Percentiles rank a stretch among this genome's conserved stretches.
Conservation (phyloP, 1,284 basidiomycete species). For the Vanrija pseudolonga region DNA sequence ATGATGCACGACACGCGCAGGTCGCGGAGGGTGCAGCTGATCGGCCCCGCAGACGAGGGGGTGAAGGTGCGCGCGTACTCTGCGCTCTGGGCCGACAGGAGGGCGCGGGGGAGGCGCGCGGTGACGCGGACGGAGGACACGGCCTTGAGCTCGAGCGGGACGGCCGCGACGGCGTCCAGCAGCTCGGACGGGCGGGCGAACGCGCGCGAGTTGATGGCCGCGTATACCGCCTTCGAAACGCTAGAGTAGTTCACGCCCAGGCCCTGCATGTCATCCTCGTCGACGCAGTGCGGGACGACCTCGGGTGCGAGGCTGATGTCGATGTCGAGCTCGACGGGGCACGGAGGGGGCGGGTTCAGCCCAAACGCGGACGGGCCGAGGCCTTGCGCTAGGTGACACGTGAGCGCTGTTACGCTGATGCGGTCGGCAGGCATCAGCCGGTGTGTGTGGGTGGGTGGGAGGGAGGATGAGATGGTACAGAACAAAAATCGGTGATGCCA, state of each 20-base stretch:
- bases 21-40: constrained; percentile 49
- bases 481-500: background rate
- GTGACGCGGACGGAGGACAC: constrained; percentile 23
- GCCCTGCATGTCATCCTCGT: constrained; percentile 37
- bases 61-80: constrained; percentile 17
- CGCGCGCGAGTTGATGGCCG: constrained; percentile 3
- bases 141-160: constrained; percentile 22
- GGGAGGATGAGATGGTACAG: constrained; percentile 1
- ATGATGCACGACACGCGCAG: constrained; percentile 62
- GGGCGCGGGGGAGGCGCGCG: constrained; percentile 31
- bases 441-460: background rate
- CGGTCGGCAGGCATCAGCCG: constrained; percentile 21
- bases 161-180: constrained; percentile 17
- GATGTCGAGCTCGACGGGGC: constrained; percentile 36
- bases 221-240: constrained; percentile 40
- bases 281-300: constrained; percentile 31
- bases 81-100: constrained; percentile 30
- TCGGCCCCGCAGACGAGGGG: background rate
- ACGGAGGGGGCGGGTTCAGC: constrained; percentile 37
- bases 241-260: constrained; percentile 49
- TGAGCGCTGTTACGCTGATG: constrained; percentile 38
- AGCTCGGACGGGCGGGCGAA: constrained; percentile 27
- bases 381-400: constrained; percentile 40
- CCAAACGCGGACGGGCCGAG: constrained; percentile 46
- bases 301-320: constrained; percentile 27